These are phyloP conservation scores for Ascocoryne sarcoides DNA, from an alignment of 2,329 filamentous ascomycete species.

Conservation along the genomic window DNA sequence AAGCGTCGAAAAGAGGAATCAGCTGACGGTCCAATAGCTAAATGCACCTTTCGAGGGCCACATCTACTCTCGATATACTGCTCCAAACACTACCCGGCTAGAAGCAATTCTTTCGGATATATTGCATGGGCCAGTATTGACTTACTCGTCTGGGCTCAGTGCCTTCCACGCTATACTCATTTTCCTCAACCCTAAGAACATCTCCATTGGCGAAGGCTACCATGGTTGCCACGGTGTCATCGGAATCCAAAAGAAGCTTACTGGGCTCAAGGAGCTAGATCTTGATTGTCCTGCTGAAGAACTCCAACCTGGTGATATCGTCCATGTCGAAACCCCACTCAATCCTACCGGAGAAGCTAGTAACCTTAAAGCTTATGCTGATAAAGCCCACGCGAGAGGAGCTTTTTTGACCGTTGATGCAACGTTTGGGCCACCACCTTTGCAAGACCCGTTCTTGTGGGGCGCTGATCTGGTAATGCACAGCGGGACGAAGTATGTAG, in stretches of 20 bases:
- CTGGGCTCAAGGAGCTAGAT: slow-evolving; percentile 62
- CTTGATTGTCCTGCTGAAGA: slow-evolving; percentile 59
- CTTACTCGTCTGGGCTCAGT: slow-evolving; percentile 77
- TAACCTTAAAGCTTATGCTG: slow-evolving; percentile 62
- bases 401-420: slow-evolving; percentile 78
- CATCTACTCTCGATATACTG: slow-evolving; percentile 74
- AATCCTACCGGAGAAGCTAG: slow-evolving; percentile 83
- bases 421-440: slow-evolving; percentile 84
- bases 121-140: slow-evolving; percentile 59
- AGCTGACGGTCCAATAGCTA: slow-evolving; percentile 32
- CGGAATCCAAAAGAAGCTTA: slow-evolving; percentile 62
- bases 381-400: slow-evolving; percentile 61
- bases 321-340: slow-evolving; percentile 88
- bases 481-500: slow-evolving; percentile 90
- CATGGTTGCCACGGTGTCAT: slow-evolving; percentile 91
- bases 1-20: slow-evolving; percentile 10
- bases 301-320: slow-evolving; percentile 68
- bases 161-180: slow-evolving; percentile 84
- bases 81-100: slow-evolving; percentile 75
- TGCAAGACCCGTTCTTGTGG: slow-evolving; percentile 75
- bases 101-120: slow-evolving; percentile 73
- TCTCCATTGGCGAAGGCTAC: slow-evolving; percentile 80
- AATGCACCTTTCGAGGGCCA: slow-evolving; percentile 50
- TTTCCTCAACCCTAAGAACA: slow-evolving; percentile 71
- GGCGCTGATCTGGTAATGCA: slow-evolving; percentile 89